Conservation (phyloP, 257 asterid species). For the Rhazya stricta region DNA sequence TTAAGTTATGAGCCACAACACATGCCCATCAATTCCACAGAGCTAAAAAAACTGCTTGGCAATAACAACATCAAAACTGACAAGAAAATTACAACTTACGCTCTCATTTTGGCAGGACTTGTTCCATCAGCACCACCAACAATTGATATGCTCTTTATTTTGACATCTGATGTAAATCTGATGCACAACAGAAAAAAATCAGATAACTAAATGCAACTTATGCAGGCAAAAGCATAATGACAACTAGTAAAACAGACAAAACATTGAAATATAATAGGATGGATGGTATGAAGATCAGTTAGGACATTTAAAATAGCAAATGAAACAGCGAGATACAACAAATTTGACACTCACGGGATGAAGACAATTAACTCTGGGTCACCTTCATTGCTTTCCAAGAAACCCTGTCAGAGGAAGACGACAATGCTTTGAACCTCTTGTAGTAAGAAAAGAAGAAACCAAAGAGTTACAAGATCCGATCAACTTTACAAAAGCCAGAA, state of each 20-base stretch:
- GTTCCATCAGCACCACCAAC: slow-evolving; percentile 96
- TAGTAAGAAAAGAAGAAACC: slow-evolving; percentile 11
- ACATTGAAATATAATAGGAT: neutral
- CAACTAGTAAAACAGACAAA: neutral
- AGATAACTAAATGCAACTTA: neutral
- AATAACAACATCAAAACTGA: slow-evolving; percentile 17
- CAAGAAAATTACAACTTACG: slow-evolving; percentile 47
- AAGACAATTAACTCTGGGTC: slow-evolving; percentile 95
- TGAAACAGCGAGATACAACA: neutral
- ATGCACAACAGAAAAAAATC: slow-evolving; percentile 9
- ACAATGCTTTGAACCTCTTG: slow-evolving; percentile 8
- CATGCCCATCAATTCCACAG: neutral
- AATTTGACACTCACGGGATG: slow-evolving; percentile 69
- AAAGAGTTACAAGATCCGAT: neutral
- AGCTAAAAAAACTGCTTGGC: neutral
- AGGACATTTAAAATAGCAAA: neutral
- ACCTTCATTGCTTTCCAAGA: slow-evolving; percentile 92
- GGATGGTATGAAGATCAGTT: neutral
- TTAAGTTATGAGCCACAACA: neutral
- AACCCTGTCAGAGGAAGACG: slow-evolving; percentile 47
- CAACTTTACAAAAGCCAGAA: neutral
- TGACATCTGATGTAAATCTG: slow-evolving; percentile 95
- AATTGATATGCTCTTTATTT: slow-evolving; percentile 85
- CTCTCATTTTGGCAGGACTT: slow-evolving; percentile 95
- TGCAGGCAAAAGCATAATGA: neutral